Base-by-base conservation (phyloP, 192 early-diverging fungal species). In the Spinellus fusiger region DNA sequence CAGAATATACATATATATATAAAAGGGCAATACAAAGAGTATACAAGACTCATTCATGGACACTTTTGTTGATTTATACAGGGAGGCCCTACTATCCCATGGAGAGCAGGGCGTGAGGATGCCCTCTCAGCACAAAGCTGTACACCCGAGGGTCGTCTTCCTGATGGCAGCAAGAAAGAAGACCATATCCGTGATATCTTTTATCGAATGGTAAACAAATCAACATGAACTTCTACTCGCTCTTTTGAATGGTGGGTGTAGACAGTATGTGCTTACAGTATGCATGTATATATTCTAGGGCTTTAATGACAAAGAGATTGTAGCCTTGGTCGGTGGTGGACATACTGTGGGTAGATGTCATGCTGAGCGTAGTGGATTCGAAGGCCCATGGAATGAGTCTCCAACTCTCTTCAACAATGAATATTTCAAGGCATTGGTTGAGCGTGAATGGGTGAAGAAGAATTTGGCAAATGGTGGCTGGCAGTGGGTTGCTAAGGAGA, bases 391-490 rank as follows among this genome's bases (percentile, higher is more conserved):
- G 95, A 93, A 89, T 54, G 78, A 85, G 48, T 83, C 92, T 6
- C 93, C 94, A 8, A 96, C 88, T 5, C 73, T 80, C 38, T 94
- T 98, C 78, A 87, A 90, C 59, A 98, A 98, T 77, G 81, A 84
- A 48, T 96, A 84, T 79, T 98, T 71, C 76, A 93, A 81, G 37
- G 84, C 88, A 69, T 79, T 96, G 13, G 70, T 92, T 29, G 71
- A 78, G 15, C 85, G 89, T 70, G 84, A 84, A 54, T 97, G 94
- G 93, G 78, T 85, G 25, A 82, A 85, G 64, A 86, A 86, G 75
- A 73, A 76, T 33, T 50, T 66, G 35, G 90, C 88, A 85, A 69
- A 73, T 53, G 95, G 95, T 20, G 88, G 90, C 6, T 77, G 83
- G 77, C 95, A 98, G 80, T 95, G 76, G 68, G 88, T 84, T 52